These are phyloP conservation scores for Diplodia mutila DNA, from an alignment of 2,329 filamentous ascomycete species.

Conservation along the genomic window DNA sequence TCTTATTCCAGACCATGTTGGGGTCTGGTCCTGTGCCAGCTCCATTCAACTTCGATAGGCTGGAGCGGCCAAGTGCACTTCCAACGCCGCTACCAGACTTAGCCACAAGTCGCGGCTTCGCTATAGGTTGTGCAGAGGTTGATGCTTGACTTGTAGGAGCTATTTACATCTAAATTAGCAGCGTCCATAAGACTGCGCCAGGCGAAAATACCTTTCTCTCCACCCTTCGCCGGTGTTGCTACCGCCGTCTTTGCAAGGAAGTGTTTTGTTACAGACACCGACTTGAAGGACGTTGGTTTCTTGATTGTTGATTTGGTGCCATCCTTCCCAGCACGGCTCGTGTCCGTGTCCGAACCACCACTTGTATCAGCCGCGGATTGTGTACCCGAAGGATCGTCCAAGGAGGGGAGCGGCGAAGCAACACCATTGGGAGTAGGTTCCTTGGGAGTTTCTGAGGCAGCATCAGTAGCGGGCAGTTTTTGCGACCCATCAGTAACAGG, in stretches of 20 bases:
- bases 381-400: constrained; percentile 35
- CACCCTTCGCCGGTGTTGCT: constrained; percentile 51
- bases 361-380: constrained; percentile 67
- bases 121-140: constrained; percentile 55
- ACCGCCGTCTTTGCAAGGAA: constrained; percentile 74
- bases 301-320: constrained; percentile 58
- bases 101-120: constrained; percentile 73
- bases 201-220: constrained; percentile 56
- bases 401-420: constrained; percentile 38
- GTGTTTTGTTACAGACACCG: constrained; percentile 82
- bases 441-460: constrained; percentile 29
- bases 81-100: constrained; percentile 69
- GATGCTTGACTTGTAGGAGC: constrained; percentile 39
- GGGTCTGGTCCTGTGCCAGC: constrained; percentile 67
- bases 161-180: constrained; percentile 40
- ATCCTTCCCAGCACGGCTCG: constrained; percentile 64
- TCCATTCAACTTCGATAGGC: constrained; percentile 62
- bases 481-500: constrained; percentile 18
- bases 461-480: constrained; percentile 17
- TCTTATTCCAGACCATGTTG: constrained; percentile 86
- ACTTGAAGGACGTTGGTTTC: constrained; percentile 80
- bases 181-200: not conserved
- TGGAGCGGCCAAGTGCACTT: constrained; percentile 56
- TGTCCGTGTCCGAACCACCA: constrained; percentile 77
- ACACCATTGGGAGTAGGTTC: constrained; percentile 42